phyloP scores from a whole-genome alignment of 257 asterid genomes.

The Plantago ovata region DNA sequence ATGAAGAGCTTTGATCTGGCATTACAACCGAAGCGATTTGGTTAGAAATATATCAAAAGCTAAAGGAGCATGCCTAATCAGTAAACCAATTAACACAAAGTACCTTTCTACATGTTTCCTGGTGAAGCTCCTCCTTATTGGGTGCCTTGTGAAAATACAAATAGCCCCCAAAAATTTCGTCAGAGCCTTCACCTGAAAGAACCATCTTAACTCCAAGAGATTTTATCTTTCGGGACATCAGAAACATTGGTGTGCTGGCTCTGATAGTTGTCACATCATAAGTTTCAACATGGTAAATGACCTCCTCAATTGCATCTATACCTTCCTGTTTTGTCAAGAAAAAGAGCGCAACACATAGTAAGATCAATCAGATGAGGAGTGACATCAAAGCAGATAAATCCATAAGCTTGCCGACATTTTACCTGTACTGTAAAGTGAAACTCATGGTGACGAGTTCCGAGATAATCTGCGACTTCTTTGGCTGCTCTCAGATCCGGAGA shows the following conservation, averaged over 20 bases:
- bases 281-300: conserved; percentile 89
- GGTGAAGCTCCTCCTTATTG: conserved; percentile 86
- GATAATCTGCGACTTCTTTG: conserved; percentile 93
- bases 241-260: conserved; percentile 99
- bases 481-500: conserved; percentile 98
- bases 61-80: conserved; percentile 4
- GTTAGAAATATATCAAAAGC: not conserved
- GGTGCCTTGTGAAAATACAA: conserved; percentile 98
- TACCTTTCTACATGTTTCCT: conserved; percentile 97
- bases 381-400: not conserved
- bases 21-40: conserved; percentile 16
- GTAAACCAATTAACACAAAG: conserved; percentile 2
- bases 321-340: conserved; percentile 76
- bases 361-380: conserved; percentile 15
- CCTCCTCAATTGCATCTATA: conserved; percentile 94
- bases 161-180: conserved; percentile 97
- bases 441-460: conserved; percentile 96
- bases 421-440: conserved; percentile 96
- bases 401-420: conserved; percentile 10
- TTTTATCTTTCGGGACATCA: conserved; percentile 91
- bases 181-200: conserved; percentile 98
- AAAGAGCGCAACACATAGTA: conserved; percentile 7
- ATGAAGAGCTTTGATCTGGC: conserved; percentile 96
- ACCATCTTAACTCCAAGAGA: conserved; percentile 98
- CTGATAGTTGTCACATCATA: conserved; percentile 96